Conservation (phyloP, 768 basidiomycete genomes). For the Suillus placidus region DNA sequence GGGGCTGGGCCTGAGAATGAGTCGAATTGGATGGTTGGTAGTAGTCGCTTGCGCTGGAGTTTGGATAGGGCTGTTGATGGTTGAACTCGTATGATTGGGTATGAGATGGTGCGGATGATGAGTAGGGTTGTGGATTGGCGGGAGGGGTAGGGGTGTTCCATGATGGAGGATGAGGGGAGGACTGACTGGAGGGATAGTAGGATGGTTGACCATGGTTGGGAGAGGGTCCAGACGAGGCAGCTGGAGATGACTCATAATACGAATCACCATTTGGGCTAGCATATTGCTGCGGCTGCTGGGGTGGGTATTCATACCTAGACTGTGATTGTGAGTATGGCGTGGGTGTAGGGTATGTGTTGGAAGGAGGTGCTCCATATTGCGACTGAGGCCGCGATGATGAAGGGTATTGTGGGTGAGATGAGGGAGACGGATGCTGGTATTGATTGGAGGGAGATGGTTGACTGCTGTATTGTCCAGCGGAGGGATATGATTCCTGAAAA, state of each 20-base stretch:
- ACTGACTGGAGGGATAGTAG: constrained; percentile 33
- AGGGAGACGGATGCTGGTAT: constrained; percentile 22
- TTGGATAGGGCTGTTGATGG: constrained; percentile 9
- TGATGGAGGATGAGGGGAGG: constrained; percentile 24
- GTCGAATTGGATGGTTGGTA: constrained; percentile 1
- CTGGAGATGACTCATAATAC: constrained; percentile 30
- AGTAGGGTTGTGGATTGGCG: constrained; percentile 4
- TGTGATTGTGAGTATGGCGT: constrained; percentile 28
- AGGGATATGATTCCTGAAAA: constrained; percentile 29
- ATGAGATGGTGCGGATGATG: constrained; percentile 4
- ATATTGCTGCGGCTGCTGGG: constrained; percentile 29
- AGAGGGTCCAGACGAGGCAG: constrained; percentile 18
- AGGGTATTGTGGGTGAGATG: constrained; percentile 26
- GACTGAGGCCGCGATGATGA: constrained; percentile 31
- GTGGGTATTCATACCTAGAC: constrained; percentile 25
- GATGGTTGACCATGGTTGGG: constrained; percentile 17
- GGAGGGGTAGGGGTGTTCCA: constrained; percentile 19
- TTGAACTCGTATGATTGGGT: constrained; percentile 9
- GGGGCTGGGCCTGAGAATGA: background rate
- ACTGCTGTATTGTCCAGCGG: constrained; percentile 20
- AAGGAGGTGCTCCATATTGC: constrained; percentile 13
- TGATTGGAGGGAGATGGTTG: constrained; percentile 26
- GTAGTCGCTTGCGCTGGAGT: constrained; percentile 2
- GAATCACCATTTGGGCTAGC: constrained; percentile 16
- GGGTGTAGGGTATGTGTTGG: constrained; percentile 22